Evolutionary conservation across 192 early-diverging fungal genomes (phyloP).

Genomic region (Haplosporangium gracile): DNA sequence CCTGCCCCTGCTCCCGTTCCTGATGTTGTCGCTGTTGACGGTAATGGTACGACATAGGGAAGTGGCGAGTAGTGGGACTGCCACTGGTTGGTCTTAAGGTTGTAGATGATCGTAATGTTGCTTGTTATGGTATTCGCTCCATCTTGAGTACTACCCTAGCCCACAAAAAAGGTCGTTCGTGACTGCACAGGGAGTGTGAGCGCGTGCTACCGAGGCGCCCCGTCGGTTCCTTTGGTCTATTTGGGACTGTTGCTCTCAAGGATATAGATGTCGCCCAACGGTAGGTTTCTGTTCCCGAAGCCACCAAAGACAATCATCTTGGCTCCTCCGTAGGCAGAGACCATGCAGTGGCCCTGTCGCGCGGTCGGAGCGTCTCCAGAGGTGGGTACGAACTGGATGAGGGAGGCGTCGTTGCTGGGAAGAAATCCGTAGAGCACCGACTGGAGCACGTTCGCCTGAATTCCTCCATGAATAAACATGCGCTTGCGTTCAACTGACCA

Average conservation of each 20-base stretch:
- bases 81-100: conserved; percentile 26
- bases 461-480: conserved; percentile 25
- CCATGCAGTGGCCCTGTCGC: conserved; percentile 16
- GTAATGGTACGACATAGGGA: neutral
- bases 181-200: conserved; percentile 7
- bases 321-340: conserved; percentile 19
- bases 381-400: neutral
- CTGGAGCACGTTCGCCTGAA: neutral
- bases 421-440: neutral
- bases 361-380: conserved; percentile 20
- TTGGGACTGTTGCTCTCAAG: neutral
- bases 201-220: neutral
- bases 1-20: neutral
- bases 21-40: neutral
- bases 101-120: conserved; percentile 20
- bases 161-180: conserved; percentile 22
- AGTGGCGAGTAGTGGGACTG: neutral
- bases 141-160: conserved; percentile 10
- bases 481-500: conserved; percentile 6
- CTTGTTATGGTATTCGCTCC: neutral
- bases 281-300: neutral
- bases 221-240: conserved; percentile 17
- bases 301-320: conserved; percentile 40
- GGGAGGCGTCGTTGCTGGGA: neutral
- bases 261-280: conserved; percentile 18